These are phyloP conservation scores for Trametes elegans DNA, from an alignment of 768 basidiomycete genomes.

Conservation along the genomic window DNA sequence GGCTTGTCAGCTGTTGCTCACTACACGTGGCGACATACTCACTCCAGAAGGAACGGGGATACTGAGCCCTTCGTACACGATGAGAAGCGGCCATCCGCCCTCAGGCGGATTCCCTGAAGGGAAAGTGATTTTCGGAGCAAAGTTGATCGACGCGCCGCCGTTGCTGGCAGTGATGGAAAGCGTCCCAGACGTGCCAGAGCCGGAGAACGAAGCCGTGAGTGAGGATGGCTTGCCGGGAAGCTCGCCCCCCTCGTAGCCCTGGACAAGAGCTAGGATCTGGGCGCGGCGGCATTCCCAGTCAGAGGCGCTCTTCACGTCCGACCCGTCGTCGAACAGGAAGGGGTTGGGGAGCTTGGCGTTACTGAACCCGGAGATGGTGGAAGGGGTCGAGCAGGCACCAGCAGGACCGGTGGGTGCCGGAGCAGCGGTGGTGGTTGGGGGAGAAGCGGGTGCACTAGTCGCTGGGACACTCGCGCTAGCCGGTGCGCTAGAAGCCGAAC, in stretches of 20 bases:
- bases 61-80: constrained; percentile 46
- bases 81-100: constrained; percentile 46
- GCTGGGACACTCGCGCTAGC: not conserved
- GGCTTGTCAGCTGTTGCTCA: not conserved
- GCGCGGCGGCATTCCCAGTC: constrained; percentile 52
- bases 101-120: constrained; percentile 43
- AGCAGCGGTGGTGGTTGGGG: not conserved
- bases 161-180: constrained; percentile 49
- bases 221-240: constrained; percentile 47
- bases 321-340: constrained; percentile 49
- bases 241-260: constrained; percentile 51
- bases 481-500: constrained; percentile 3
- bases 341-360: constrained; percentile 51
- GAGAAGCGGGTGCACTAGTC: not conserved
- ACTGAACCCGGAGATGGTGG: constrained; percentile 30
- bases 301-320: constrained; percentile 39
- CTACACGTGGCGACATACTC: not conserved
- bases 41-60: constrained; percentile 33
- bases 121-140: constrained; percentile 43
- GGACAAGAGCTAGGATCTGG: constrained; percentile 49
- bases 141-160: constrained; percentile 47
- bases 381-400: constrained; percentile 21
- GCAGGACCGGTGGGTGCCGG: constrained; percentile 7
- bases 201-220: constrained; percentile 44
- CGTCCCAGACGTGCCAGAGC: constrained; percentile 31